Conservation (phyloP, 1,139 yeast species). For the Groenewaldozyma sp. region DNA sequence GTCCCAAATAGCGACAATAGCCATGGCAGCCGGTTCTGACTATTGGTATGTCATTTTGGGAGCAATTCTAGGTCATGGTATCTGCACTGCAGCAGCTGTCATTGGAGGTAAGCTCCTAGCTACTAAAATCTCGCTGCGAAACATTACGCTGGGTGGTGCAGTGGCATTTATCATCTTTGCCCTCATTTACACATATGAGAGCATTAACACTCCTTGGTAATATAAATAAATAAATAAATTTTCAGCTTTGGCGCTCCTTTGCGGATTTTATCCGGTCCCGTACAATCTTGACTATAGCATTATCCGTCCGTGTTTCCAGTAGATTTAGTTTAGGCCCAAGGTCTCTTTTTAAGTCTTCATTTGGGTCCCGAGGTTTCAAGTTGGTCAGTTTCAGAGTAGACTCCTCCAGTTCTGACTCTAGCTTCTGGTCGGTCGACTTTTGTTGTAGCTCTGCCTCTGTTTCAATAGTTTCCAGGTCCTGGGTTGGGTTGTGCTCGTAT, state of each 20-base stretch:
- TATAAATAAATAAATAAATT: too few relatives aligned
- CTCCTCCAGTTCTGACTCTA: not conserved
- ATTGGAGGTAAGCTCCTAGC: constrained; percentile 88
- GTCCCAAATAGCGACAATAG: constrained; percentile 95
- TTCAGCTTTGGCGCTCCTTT: constrained; percentile 1
- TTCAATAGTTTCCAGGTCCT: constrained; percentile 29
- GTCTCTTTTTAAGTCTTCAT: constrained; percentile 36
- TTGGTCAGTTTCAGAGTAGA: constrained; percentile 15
- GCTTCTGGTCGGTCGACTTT: constrained; percentile 9
- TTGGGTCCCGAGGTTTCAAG: constrained; percentile 28
- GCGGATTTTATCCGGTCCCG: constrained; percentile 31
- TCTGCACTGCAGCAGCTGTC: constrained; percentile 92
- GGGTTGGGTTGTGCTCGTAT: constrained; percentile 28
- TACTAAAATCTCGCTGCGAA: constrained; percentile 80
- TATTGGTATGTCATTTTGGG: constrained; percentile 87
- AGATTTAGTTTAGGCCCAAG: constrained; percentile 31
- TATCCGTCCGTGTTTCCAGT: constrained; percentile 34
- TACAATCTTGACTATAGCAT: constrained; percentile 33
- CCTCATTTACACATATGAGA: constrained; percentile 49
- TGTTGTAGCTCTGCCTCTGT: constrained; percentile 32
- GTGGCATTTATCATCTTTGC: constrained; percentile 77
- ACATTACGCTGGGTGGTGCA: constrained; percentile 87
- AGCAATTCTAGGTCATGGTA: constrained; percentile 79
- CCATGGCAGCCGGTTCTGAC: constrained; percentile 96
- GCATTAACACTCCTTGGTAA: constrained; percentile 9